Evolutionary conservation across 805 yeast genomes (phyloP), one percentile per base, ranked within the genome.

Genomic region (Candida krabiensis): DNA sequence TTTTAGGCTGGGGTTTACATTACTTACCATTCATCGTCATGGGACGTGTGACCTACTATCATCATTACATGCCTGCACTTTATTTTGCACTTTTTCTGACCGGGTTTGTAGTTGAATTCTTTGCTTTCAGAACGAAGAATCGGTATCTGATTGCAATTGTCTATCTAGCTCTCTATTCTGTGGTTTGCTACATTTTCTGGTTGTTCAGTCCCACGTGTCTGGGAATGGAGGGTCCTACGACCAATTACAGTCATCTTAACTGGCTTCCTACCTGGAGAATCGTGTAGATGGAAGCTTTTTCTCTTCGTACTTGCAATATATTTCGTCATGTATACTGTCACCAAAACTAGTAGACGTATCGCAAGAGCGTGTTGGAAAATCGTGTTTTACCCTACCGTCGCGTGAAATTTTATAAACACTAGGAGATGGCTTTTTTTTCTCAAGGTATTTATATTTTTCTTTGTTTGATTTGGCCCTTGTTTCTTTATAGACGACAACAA

Each of bases 1-100:
- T 86, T 75, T 64, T 85, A 35, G 93, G 87, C 9, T 86, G 91
- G 89, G 80, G 85, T 25, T 68, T 84, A 59, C 93, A 86, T 60
- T 85, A 69, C 61, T 59, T 76, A 56, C 91, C 95, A 21, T 86
- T 86, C 50, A 75, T 79, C 22, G 68, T 86, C 35, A 86, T 86
- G 95, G 83, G 88, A 12, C 77, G 95, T 71, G 93, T 86, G 49
- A 83, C 91, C 0, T 86, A 86, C 53, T 87, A 83, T 30, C 95
- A 86, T 60, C 95, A 86, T 66, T 86, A 86, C 61, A 69, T 84
- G 55, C 95, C 95, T 33, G 90, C 93, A 0, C 68, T 86, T 48
- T 86, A 86, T 63, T 86, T 86, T 61, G 87, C 88, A 35, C 66
- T 82, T 62, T 61, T 79, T 38, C 75, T 77, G 27, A 58, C 73